Conservation (phyloP, 352 stramenopile species). For the Pythium myriotylum region DNA sequence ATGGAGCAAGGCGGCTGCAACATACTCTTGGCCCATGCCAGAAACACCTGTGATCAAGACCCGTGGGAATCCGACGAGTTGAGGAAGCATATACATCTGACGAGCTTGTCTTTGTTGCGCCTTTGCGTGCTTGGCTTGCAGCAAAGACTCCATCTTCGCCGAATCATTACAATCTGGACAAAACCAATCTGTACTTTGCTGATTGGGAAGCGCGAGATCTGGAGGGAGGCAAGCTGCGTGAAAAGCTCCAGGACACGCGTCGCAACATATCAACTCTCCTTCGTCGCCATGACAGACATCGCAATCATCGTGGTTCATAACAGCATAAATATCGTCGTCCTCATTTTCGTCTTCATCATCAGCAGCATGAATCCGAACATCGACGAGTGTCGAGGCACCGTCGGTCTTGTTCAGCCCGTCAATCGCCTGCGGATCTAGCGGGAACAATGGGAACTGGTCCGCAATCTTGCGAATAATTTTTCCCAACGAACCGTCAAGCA, state of each 20-base stretch:
- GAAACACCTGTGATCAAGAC: conserved; percentile 62
- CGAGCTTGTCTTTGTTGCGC: conserved; percentile 22
- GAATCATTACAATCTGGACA: conserved; percentile 52
- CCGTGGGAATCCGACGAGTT: conserved; percentile 63
- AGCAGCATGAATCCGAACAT: conserved; percentile 1
- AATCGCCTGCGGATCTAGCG: conserved; percentile 47
- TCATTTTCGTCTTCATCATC: conserved; percentile 50
- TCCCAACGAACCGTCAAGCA: conserved; percentile 43
- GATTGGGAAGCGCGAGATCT: conserved; percentile 13
- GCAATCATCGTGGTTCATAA: conserved; percentile 63
- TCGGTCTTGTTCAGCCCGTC: conserved; percentile 34
- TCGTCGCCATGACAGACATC: conserved; percentile 69
- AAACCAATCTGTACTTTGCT: conserved; percentile 45
- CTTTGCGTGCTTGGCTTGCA: conserved; percentile 25
- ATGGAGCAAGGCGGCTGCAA: conserved; percentile 69
- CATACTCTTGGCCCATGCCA: conserved; percentile 76
- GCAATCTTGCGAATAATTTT: conserved; percentile 48
- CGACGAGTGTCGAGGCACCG: not conserved
- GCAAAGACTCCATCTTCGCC: conserved; percentile 28
- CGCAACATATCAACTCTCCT: conserved; percentile 60
- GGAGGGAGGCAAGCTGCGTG: conserved; percentile 47
- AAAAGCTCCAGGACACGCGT: conserved; percentile 64
- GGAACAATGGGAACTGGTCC: conserved; percentile 65
- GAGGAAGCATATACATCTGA: conserved; percentile 43
- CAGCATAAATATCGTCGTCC: conserved; percentile 71